Evolutionary conservation across 345 rosid genomes (phyloP).

Genomic region (Populus euphratica): DNA sequence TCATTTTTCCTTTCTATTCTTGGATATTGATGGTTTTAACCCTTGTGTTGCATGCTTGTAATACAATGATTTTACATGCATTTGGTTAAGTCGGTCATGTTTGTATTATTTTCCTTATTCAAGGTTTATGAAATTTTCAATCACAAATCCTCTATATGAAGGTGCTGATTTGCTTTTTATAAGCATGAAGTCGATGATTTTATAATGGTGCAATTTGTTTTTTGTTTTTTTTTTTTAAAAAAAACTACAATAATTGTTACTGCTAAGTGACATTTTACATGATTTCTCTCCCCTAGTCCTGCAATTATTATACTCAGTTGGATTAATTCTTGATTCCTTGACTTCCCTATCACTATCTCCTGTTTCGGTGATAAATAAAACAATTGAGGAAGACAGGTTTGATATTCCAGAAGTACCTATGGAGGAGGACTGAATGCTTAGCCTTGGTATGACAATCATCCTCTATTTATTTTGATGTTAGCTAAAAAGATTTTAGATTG

Average conservation of each 20-base stretch:
- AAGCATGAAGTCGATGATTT: neutral
- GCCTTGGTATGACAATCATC: neutral
- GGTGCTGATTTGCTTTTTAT: neutral
- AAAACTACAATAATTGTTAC: neutral
- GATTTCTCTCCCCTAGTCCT: neutral
- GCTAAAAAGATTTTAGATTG: too few species aligned
- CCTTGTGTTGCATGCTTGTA: neutral
- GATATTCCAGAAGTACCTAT: conserved; percentile 97
- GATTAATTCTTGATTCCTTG: conserved; percentile 43
- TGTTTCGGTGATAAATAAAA: conserved; percentile 55
- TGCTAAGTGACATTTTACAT: neutral
- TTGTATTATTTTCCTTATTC: neutral
- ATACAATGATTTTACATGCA: neutral
- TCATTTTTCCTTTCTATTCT: neutral
- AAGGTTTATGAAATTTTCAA: neutral
- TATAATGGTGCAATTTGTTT: too few species aligned
- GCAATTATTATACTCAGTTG: neutral
- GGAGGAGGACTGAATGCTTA: conserved; percentile 74
- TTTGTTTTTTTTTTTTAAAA: too few species aligned
- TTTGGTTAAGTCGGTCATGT: neutral
- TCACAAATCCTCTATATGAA: neutral
- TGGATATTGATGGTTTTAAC: neutral
- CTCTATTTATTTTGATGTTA: neutral
- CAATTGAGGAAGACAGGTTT: conserved; percentile 81
- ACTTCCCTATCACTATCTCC: conserved; percentile 49